Percentiles rank a stretch among this genome's conserved stretches.
Evolutionary conservation across 2,329 filamentous ascomycete species (phyloP).

Genomic region (Calonectria montana): DNA sequence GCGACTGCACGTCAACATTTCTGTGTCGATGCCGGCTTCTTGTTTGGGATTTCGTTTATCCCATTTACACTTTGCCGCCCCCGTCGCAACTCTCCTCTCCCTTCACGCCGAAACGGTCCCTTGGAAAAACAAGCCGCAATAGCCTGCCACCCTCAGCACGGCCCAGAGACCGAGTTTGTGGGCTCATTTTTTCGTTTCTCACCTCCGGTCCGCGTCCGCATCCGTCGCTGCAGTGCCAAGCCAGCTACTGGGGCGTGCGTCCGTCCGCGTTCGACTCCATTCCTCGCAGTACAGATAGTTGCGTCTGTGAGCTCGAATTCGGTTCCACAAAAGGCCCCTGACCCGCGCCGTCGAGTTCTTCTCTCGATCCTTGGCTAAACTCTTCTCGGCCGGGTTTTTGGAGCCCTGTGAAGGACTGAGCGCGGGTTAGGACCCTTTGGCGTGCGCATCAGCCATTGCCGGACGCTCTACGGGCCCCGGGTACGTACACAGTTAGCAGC

Average conservation of each 20-base stretch:
- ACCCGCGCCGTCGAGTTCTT: conserved; percentile 18
- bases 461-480: neutral
- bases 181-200: neutral
- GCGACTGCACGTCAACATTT: conserved; percentile 20
- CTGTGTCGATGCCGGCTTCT: neutral
- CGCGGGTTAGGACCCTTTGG: conserved; percentile 20
- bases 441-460: conserved; percentile 16
- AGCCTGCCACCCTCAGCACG: neutral
- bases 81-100: neutral
- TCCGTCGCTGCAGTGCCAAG: neutral
- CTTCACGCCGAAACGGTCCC: neutral
- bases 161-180: neutral
- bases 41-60: neutral
- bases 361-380: conserved; percentile 18
- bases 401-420: neutral
- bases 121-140: neutral
- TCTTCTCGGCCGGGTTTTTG: conserved; percentile 17
- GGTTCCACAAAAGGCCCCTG: conserved; percentile 18
- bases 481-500: conserved; percentile 18
- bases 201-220: conserved; percentile 1
- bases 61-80: neutral
- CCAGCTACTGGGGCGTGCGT: neutral
- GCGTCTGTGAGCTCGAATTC: conserved; percentile 8
- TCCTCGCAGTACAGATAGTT: neutral
- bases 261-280: conserved; percentile 1